phyloP scores from a whole-genome alignment of 225 moss, liverwort and hornwort species.

The Bryum argenteum region DNA sequence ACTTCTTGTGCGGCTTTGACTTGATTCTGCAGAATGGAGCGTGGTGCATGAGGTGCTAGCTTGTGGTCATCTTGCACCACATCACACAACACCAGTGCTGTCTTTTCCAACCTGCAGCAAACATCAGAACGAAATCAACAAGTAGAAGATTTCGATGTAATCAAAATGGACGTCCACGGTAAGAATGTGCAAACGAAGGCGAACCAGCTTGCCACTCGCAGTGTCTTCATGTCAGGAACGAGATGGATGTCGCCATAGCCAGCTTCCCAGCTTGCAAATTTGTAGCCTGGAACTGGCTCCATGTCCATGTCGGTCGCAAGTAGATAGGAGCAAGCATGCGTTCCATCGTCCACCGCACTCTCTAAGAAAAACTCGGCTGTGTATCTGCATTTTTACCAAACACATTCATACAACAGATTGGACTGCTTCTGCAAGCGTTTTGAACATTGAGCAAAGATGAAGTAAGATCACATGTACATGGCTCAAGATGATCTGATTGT shows the following conservation, averaged over 20 bases:
- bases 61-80: conserved; percentile 82
- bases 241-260: conserved; percentile 98
- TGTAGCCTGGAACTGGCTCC: conserved; percentile 96
- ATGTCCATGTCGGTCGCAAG: conserved; percentile 97
- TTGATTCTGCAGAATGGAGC: conserved; percentile 80
- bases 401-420: background rate
- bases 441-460: too few species aligned
- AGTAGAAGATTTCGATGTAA: too few species aligned
- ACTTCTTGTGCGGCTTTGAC: conserved; percentile 56
- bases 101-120: conserved; percentile 67
- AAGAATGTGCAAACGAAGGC: too few species aligned
- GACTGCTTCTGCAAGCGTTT: too few species aligned
- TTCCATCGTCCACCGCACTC: conserved; percentile 86
- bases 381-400: conserved; percentile 43
- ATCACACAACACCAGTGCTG: conserved; percentile 89
- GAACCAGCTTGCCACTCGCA: conserved; percentile 89
- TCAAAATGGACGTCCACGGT: too few species aligned
- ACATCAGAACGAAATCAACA: too few species aligned
- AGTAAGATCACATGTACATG: too few species aligned
- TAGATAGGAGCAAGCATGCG: conserved; percentile 92
- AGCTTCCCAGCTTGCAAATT: conserved; percentile 91
- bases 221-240: conserved; percentile 81
- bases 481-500: too few species aligned
- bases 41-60: conserved; percentile 89
- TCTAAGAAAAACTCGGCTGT: conserved; percentile 85